A percentile compares a stretch with the other conserved stretches of the same genome.
Evolutionary conservation across 2,329 filamentous ascomycete species (phyloP).

Genomic region (Clonostachys chloroleuca): DNA sequence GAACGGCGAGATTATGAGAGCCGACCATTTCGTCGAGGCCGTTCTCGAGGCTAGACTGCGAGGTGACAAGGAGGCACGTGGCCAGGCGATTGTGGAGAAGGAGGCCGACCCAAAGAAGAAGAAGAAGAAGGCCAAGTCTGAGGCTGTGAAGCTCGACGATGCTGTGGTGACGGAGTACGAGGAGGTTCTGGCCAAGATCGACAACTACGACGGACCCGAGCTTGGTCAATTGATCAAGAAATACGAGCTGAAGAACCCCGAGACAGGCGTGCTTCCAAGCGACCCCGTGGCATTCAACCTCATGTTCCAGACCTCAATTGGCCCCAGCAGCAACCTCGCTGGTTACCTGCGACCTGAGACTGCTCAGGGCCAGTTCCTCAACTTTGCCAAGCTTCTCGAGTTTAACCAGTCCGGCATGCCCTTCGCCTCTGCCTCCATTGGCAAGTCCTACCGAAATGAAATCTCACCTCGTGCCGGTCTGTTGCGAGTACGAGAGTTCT

Average conservation of each 20-base stretch:
- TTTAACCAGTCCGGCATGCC: slow-evolving; percentile 96
- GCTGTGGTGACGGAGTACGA: slow-evolving; percentile 84
- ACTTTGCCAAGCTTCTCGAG: slow-evolving; percentile 93
- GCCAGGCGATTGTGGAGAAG: slow-evolving; percentile 73
- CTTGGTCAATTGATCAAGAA: slow-evolving; percentile 86
- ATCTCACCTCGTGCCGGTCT: slow-evolving; percentile 92
- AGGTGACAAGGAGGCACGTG: slow-evolving; percentile 88
- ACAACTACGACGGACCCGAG: slow-evolving; percentile 87
- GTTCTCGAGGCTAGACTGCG: slow-evolving; percentile 83
- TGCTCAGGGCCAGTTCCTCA: slow-evolving; percentile 96
- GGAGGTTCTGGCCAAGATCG: slow-evolving; percentile 85
- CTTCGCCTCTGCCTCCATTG: slow-evolving; percentile 94
- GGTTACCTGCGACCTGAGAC: slow-evolving; percentile 92
- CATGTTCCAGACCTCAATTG: slow-evolving; percentile 97
- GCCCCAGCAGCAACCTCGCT: slow-evolving; percentile 80
- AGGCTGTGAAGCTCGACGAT: slow-evolving; percentile 83
- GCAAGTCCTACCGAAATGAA: slow-evolving; percentile 97
- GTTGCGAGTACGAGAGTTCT: slow-evolving; percentile 89
- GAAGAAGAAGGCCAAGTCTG: slow-evolving; percentile 84
- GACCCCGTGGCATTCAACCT: slow-evolving; percentile 93
- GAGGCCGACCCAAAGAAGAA: slow-evolving; percentile 69
- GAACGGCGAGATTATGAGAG: slow-evolving; percentile 92
- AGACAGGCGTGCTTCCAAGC: slow-evolving; percentile 69
- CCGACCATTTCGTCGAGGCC: slow-evolving; percentile 95
- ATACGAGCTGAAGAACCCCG: slow-evolving; percentile 85